Evolutionary conservation across 352 stramenopile genomes (phyloP).

Genomic region (Phytophthora podocarpi): DNA sequence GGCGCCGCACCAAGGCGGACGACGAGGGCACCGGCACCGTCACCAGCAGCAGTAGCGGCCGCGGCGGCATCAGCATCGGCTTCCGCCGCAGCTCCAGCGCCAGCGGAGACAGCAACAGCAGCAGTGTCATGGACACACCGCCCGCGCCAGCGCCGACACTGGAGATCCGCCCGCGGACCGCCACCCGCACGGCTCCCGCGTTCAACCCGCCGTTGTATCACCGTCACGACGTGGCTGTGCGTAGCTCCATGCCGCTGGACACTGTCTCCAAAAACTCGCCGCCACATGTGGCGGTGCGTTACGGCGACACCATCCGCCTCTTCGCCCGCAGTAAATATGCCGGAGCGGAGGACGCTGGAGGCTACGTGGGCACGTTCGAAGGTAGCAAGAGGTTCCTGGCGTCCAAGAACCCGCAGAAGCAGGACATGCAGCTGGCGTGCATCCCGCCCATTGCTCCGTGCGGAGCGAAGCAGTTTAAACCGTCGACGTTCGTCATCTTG

Average conservation of each 20-base stretch:
- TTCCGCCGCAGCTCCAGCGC: slow-evolving; percentile 25
- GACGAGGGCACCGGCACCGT: background rate
- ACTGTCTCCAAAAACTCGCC: slow-evolving; percentile 52
- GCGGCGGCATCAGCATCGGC: slow-evolving; percentile 11
- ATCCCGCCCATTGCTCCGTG: slow-evolving; percentile 56
- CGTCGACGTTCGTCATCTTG: slow-evolving; percentile 69
- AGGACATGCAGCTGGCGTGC: slow-evolving; percentile 69
- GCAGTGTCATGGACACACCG: slow-evolving; percentile 21
- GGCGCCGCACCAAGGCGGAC: slow-evolving; percentile 10
- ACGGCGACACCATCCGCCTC: slow-evolving; percentile 71
- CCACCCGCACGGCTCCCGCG: background rate
- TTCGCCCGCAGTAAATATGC: slow-evolving; percentile 71
- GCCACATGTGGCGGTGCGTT: slow-evolving; percentile 70
- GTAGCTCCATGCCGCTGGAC: slow-evolving; percentile 36
- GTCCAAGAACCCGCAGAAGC: slow-evolving; percentile 67
- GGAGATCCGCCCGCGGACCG: slow-evolving; percentile 12
- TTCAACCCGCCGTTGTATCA: slow-evolving; percentile 8
- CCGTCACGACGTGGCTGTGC: slow-evolving; percentile 26
- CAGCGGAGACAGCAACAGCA: slow-evolving; percentile 21
- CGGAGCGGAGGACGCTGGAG: slow-evolving; percentile 25
- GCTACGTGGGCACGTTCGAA: slow-evolving; percentile 79
- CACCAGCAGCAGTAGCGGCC: background rate
- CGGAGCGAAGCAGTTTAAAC: slow-evolving; percentile 44
- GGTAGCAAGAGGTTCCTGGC: slow-evolving; percentile 59
- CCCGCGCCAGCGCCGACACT: background rate